phyloP scores from a whole-genome alignment of 805 yeast species.

The Myxozyma vanderwaltii region DNA sequence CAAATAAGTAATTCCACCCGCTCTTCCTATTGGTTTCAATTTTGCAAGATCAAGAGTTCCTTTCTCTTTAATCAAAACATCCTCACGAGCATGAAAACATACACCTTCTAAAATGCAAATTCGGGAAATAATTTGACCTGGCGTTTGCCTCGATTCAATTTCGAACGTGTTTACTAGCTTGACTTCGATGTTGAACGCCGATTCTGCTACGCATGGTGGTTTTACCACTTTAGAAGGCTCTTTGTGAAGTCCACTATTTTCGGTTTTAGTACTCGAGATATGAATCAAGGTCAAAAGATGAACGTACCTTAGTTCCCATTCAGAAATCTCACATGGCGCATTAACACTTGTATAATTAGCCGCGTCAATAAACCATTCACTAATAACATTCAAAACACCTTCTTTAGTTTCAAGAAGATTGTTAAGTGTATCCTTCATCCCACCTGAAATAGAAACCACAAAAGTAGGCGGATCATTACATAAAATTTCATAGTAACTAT shows the following conservation, averaged over 20 bases:
- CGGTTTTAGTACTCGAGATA: slow-evolving; percentile 30
- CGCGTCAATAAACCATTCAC: slow-evolving; percentile 68
- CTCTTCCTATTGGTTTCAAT: slow-evolving; percentile 56
- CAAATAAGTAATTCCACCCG: slow-evolving; percentile 56
- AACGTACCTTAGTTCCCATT: slow-evolving; percentile 49
- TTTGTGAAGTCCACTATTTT: slow-evolving; percentile 48
- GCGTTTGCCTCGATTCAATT: slow-evolving; percentile 44
- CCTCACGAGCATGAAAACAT: slow-evolving; percentile 60
- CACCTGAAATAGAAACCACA: slow-evolving; percentile 51
- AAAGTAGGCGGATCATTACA: slow-evolving; percentile 62
- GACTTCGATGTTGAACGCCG: slow-evolving; percentile 60
- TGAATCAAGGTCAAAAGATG: neutral
- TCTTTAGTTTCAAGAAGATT: slow-evolving; percentile 57
- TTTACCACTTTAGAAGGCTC: slow-evolving; percentile 53
- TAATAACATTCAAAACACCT: slow-evolving; percentile 56
- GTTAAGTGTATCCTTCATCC: slow-evolving; percentile 52
- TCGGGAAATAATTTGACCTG: slow-evolving; percentile 44
- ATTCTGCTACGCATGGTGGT: slow-evolving; percentile 62
- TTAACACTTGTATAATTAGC: slow-evolving; percentile 54
- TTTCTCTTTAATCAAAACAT: slow-evolving; percentile 49
- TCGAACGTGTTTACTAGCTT: slow-evolving; percentile 51
- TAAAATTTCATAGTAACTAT: slow-evolving; percentile 55
- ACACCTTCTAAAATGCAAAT: slow-evolving; percentile 57
- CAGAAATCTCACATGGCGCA: slow-evolving; percentile 55
- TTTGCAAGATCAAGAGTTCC: slow-evolving; percentile 50